These are phyloP conservation scores for Zymoseptoria brevis DNA, from an alignment of 2,329 filamentous ascomycete species.

Conservation along the genomic window DNA sequence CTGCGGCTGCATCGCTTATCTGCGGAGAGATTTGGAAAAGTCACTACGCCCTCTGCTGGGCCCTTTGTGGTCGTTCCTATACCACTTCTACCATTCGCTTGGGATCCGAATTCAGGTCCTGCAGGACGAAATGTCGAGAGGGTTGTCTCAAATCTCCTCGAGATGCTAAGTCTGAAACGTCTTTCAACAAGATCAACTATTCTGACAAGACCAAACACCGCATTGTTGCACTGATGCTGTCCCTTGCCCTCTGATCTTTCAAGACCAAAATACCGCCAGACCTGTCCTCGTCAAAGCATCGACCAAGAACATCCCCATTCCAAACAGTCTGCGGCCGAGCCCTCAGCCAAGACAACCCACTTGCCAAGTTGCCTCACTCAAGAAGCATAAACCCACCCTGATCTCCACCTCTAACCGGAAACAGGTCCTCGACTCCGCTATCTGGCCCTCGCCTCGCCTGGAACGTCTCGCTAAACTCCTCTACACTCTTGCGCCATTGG, in stretches of 20 bases:
- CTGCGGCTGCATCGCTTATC: not conserved
- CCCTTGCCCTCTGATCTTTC: too few species aligned
- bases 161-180: too few species aligned
- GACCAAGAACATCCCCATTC: not conserved
- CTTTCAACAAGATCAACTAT: too few species aligned
- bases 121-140: too few species aligned
- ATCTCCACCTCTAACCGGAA: not conserved
- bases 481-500: not conserved
- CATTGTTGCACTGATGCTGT: too few species aligned
- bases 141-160: too few species aligned
- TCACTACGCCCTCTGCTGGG: not conserved
- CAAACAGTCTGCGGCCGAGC: too few species aligned
- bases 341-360: not conserved
- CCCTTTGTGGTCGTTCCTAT: too few species aligned
- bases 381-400: not conserved
- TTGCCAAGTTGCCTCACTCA: not conserved
- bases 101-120: too few species aligned
- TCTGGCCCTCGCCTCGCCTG: not conserved
- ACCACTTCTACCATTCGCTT: too few species aligned
- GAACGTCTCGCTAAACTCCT: not conserved
- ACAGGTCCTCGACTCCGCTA: not conserved
- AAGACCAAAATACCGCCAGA: not conserved
- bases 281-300: not conserved
- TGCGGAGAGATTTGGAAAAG: not conserved
- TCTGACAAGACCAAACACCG: too few species aligned